Base-by-base conservation (phyloP, 345 rosid species). In the Balakata baccata region DNA sequence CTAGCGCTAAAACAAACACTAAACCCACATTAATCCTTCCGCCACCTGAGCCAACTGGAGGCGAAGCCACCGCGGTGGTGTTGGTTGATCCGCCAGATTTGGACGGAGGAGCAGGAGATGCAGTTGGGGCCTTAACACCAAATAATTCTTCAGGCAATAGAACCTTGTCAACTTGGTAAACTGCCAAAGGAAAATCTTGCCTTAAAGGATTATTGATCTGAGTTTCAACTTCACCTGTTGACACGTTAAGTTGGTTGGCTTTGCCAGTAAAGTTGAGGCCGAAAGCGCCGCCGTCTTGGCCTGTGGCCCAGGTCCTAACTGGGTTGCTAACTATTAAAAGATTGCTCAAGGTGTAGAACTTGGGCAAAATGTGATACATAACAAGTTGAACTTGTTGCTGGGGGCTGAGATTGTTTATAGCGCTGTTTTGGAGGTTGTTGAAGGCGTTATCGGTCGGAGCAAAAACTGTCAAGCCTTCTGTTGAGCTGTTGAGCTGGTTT, bases 361-460 rank as follows among this genome's bases (percentile, higher is more conserved):
- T 85, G 0, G 98, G 89, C 46, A 83, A 5, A 13, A 90, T 69
- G 76, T 95, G 98, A 84, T 76, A 84, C 12, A 79, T 83, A 60
- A 89, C 81, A 69, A 95, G 92, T 20, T 85, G 85, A 6, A 87
- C 89, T 83, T 90, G 88, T 65, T 90, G 43, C 10, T 88, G 84
- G 0, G 50, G 0, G 51, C 45, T 47, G 49, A 95, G 78, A 18
- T 17, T 34, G 83, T 95, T 92, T 57, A 92, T 10, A 47, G 87
- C 60, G 7, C 92, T 90, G 0, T 84, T 1, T 74, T 86, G 73
- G 72, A 92, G 96, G 82, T 77, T 89, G 81, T 84, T 81, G 71
- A 95, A 95, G 69, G 94, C 99, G 47, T 88, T 90, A 60, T 95
- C 97, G 0, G 98, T 90, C 18, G 98, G 98, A 62, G 98, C 92